Base-by-base conservation (phyloP, 371 early-diverging fungal species). In the Globomyces sp. region DNA sequence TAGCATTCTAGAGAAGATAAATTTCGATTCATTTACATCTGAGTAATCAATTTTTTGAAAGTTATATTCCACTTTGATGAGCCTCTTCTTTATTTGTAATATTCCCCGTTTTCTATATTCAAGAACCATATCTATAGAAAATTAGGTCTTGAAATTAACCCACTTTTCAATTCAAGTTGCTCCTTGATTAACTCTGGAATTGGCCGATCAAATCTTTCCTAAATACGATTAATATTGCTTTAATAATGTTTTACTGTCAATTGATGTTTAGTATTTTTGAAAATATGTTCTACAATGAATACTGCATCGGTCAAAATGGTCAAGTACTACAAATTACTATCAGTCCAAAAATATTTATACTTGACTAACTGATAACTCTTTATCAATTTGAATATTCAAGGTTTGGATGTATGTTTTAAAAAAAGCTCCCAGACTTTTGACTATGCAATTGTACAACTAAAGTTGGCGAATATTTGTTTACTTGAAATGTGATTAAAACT, bases 131-230 rank as follows among this genome's bases (percentile, higher is more conserved):
- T 52, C 41, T 66, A 52, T 53, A 43, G 59, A 45, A 42, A 37
- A 45, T 37, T 58, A 50, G 85, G 81, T 59, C 84, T 81, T 68
- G 42, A 85, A 86, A 1, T 85, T 80, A 1, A 85, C 83, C 13
- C 86, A 76, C 42, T 11, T 78, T 77, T 63, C 80, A 59, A 80
- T 67, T 51, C 42, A 40, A 43, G 52, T 4, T 64, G 63, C 44
- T 70, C 67, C n/a, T 75, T 71, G 36, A 79, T 78, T 2, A 81
- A 62, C 58, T 81, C 82, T 4, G 78, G 79, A 58, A 81, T 81
- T 1, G 75, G 64, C n/a, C 82, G 69, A 8, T 81, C 78, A 68
- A 81, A 81, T 8, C 73, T 65, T 3, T 65, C 77, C 43, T 71
- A 24, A 24, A 24, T 24, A 24, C 24, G 24, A 24, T 24, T 24